Percentiles rank a stretch among this genome's conserved stretches.
phyloP scores from a whole-genome alignment of 2,329 filamentous ascomycete genomes.

The Aureobasidium namibiae region DNA sequence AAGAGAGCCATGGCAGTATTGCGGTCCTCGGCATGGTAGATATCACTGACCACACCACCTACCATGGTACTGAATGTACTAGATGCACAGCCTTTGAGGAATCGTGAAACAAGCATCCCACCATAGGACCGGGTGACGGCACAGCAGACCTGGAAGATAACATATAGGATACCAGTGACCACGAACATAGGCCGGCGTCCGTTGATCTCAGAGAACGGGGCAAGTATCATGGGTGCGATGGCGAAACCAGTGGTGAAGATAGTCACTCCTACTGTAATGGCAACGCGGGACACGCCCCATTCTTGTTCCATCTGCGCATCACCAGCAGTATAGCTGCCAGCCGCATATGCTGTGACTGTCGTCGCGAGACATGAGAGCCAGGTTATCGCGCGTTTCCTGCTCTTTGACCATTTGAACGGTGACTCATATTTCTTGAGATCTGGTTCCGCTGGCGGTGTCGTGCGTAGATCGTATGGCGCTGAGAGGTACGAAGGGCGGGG shows the following conservation, averaged over 20 bases:
- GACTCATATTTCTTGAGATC: conserved; percentile 58
- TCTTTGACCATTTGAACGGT: conserved; percentile 64
- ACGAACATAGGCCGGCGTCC: conserved; percentile 79
- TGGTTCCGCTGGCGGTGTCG: conserved; percentile 47
- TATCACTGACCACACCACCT: conserved; percentile 82
- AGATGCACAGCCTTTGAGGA: conserved; percentile 68
- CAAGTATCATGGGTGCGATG: conserved; percentile 76
- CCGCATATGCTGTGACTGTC: conserved; percentile 67
- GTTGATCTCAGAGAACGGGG: conserved; percentile 82
- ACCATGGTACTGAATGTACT: conserved; percentile 82
- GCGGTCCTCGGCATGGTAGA: conserved; percentile 68
- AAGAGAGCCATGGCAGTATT: conserved; percentile 90
- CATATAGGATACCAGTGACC: conserved; percentile 61
- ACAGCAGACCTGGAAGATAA: conserved; percentile 63
- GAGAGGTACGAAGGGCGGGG: conserved; percentile 37
- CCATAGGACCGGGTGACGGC: conserved; percentile 61
- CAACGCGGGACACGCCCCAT: conserved; percentile 57
- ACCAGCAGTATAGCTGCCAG: conserved; percentile 71
- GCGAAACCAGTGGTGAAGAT: conserved; percentile 76
- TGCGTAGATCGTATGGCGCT: conserved; percentile 22
- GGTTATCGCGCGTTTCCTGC: conserved; percentile 63
- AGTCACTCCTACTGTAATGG: conserved; percentile 67
- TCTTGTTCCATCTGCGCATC: conserved; percentile 55
- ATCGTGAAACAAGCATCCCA: conserved; percentile 67
- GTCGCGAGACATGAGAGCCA: conserved; percentile 70